A percentile compares a stretch with the other conserved stretches of the same genome.
Conservation (phyloP, 306 rosid species). For the Begonia loranthoides region DNA sequence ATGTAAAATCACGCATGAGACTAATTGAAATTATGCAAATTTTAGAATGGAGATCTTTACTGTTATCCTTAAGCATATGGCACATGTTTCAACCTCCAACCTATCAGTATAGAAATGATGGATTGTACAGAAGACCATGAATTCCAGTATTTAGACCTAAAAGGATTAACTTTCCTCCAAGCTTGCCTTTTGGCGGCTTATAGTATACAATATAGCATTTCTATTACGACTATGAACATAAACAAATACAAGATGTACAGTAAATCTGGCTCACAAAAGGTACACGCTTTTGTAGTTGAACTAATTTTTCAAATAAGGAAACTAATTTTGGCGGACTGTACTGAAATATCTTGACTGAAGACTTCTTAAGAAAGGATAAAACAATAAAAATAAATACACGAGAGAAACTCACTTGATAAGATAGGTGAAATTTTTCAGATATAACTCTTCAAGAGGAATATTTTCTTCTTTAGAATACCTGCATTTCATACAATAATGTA, state of each 20-base stretch:
- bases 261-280: neutral
- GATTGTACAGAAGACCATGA: too few species aligned
- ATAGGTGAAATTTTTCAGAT: slow-evolving; percentile 57
- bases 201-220: neutral
- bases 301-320: neutral
- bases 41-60: too few species aligned
- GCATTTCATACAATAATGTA: slow-evolving; percentile 7
- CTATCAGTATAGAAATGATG: too few species aligned
- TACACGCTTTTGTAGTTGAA: neutral
- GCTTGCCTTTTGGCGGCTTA: too few species aligned
- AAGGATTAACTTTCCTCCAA: too few species aligned
- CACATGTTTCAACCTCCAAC: too few species aligned
- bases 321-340: neutral
- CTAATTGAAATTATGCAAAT: neutral
- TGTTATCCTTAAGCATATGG: too few species aligned
- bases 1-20: slow-evolving; percentile 4
- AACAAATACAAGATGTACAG: neutral
- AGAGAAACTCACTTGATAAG: slow-evolving; percentile 54
- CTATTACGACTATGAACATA: neutral
- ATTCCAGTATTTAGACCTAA: too few species aligned
- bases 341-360: neutral
- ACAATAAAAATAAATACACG: slow-evolving; percentile 6
- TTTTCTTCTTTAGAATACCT: slow-evolving; percentile 95
- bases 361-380: neutral
- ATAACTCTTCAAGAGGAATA: slow-evolving; percentile 34